phyloP scores from a whole-genome alignment of 2,329 filamentous ascomycete genomes.

The Exophiala sp. region DNA sequence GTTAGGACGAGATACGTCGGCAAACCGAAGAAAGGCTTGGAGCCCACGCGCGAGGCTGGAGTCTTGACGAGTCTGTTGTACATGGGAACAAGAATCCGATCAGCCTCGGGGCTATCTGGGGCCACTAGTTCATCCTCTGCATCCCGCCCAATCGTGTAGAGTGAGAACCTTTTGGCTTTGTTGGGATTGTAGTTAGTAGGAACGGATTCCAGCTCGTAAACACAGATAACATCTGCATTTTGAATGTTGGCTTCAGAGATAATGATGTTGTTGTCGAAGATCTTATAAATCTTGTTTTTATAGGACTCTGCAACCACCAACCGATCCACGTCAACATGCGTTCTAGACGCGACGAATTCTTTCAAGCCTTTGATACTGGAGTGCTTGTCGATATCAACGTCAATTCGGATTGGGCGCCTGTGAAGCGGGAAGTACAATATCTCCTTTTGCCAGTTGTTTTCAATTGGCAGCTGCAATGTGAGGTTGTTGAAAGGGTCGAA shows the following conservation, averaged over 20 bases:
- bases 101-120: conserved; percentile 41
- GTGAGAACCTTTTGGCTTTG: conserved; percentile 45
- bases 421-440: conserved; percentile 74
- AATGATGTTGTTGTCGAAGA: conserved; percentile 63
- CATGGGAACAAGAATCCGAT: conserved; percentile 44
- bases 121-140: conserved; percentile 39
- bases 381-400: conserved; percentile 68
- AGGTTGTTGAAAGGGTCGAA: conserved; percentile 97
- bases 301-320: conserved; percentile 83
- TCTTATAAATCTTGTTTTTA: conserved; percentile 76
- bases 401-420: conserved; percentile 62
- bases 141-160: conserved; percentile 30
- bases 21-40: conserved; percentile 37
- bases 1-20: conserved; percentile 65
- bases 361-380: conserved; percentile 52
- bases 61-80: conserved; percentile 39
- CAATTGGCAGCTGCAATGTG: conserved; percentile 81
- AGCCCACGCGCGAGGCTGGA: conserved; percentile 27
- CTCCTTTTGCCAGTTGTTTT: conserved; percentile 69
- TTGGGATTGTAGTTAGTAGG: conserved; percentile 70
- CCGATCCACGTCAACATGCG: conserved; percentile 45
- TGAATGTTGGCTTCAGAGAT: conserved; percentile 67
- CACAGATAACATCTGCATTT: conserved; percentile 56
- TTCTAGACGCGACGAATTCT: conserved; percentile 51
- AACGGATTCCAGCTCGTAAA: conserved; percentile 70